Evolutionary conservation across 148 eudicot species (phyloP).

Genomic region (Vaccinium vitisidaea): DNA sequence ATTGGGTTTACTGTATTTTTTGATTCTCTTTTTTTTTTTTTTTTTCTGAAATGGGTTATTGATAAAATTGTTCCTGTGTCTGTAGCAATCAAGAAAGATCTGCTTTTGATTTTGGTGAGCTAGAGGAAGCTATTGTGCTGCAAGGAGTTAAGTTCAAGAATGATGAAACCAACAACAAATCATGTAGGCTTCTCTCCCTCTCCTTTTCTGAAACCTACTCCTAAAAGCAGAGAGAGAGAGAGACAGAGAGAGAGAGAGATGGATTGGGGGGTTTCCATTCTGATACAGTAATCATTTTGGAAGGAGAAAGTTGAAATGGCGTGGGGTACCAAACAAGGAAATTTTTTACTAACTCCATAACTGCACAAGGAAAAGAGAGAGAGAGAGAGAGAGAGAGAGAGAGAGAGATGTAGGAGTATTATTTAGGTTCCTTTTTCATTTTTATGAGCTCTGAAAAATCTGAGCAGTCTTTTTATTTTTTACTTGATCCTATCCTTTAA

Average conservation of each 20-base stretch:
- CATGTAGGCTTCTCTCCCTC: conserved; percentile 43
- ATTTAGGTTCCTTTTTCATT: conserved; percentile 34
- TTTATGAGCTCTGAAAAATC: conserved; percentile 19
- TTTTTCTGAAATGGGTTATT: conserved; percentile 11
- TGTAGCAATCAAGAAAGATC: conserved; percentile 85
- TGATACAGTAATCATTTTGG: conserved; percentile 52
- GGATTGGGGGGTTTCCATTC: conserved; percentile 40
- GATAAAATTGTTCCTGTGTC: conserved; percentile 10
- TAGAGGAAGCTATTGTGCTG: conserved; percentile 82
- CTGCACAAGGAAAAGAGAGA: conserved; percentile 24
- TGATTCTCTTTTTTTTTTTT: background rate
- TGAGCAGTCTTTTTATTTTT: conserved; percentile 6
- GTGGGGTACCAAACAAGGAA: conserved; percentile 74
- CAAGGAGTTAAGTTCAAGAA: conserved; percentile 70
- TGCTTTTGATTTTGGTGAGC: conserved; percentile 92
- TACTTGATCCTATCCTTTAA: conserved; percentile 18
- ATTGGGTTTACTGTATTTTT: background rate
- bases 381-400: conserved; percentile 17
- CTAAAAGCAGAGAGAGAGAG: conserved; percentile 23
- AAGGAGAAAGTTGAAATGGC: conserved; percentile 48
- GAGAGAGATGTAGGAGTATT: conserved; percentile 11
- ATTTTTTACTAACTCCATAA: conserved; percentile 38
- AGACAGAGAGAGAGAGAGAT: conserved; percentile 40
- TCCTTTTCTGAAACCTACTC: conserved; percentile 41
- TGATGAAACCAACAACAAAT: conserved; percentile 50